These are phyloP conservation scores for Trametes polyzona DNA, from an alignment of 1,284 basidiomycete genomes.

Conservation along the genomic window DNA sequence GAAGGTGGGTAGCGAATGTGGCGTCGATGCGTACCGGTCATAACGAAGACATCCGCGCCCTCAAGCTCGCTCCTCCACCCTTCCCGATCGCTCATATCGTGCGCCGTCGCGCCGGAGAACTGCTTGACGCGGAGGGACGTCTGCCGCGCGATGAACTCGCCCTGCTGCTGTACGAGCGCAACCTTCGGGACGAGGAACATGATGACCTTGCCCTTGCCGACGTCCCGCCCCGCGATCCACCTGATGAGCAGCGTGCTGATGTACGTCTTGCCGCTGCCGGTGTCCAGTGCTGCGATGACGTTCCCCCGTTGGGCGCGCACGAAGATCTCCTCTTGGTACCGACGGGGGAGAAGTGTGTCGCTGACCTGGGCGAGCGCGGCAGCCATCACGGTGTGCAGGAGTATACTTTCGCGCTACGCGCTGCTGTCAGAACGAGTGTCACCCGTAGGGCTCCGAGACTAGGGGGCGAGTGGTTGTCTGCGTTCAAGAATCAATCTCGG, in stretches of 20 bases:
- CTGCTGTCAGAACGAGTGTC: too few species aligned
- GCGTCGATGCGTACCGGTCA: conserved; percentile 62
- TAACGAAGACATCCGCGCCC: conserved; percentile 74
- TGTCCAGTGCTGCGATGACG: conserved; percentile 78
- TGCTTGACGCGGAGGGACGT: conserved; percentile 67
- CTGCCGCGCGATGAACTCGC: conserved; percentile 64
- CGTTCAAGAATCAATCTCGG: too few species aligned
- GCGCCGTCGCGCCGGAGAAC: conserved; percentile 68
- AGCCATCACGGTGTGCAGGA: conserved; percentile 30
- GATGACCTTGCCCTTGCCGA: conserved; percentile 53
- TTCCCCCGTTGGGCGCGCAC: conserved; percentile 69
- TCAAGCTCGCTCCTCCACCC: conserved; percentile 70
- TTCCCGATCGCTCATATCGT: conserved; percentile 68
- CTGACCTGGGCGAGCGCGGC: conserved; percentile 30
- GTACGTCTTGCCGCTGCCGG: conserved; percentile 83
- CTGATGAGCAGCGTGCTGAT: conserved; percentile 80
- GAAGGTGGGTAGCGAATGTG: not conserved
- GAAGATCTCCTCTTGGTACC: conserved; percentile 79
- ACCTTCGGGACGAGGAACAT: conserved; percentile 84
- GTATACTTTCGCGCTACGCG: too few species aligned
- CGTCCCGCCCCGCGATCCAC: conserved; percentile 63
- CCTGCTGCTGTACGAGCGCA: conserved; percentile 81
- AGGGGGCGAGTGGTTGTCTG: too few species aligned
- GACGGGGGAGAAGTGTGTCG: conserved; percentile 49
- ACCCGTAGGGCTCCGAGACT: too few species aligned